Base-by-base conservation (phyloP, 371 early-diverging fungal species). In the Enterospora canceri region DNA sequence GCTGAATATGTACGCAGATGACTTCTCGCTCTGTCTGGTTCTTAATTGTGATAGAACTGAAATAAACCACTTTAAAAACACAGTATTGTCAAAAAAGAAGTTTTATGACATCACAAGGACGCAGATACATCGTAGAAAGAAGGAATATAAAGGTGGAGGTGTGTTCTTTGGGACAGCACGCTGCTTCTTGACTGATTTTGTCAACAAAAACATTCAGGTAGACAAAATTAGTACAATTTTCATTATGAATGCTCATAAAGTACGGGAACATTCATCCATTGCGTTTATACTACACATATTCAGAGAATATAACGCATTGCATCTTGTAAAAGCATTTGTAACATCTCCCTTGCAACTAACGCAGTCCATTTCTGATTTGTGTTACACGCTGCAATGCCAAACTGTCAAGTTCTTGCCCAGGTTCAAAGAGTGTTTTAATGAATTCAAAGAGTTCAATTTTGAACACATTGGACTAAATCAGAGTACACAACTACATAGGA, bases 121-220 rank as follows among this genome's bases (percentile, higher is more conserved):
- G 12, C 40, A 28, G 33, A 65, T 34, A 16, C 21, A 12, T 28
- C 48, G 54, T 0, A 56, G 69, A 47, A 60, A 54, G 28, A 46
- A 68, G 28, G 35, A 35, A 16, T 72, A 76, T 66, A 26, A 29
- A 15, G 71, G 77, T 30, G 91, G 96, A 51, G 96, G 96, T 4
- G 82, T 94, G 1, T 80, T 93, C 63, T 83, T 88, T 2, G 82
- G 88, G 28, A 89, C 93, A 0, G 86, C 91, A 19, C 83, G 91
- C 32, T 89, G 92, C 47, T 78, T 95, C 28, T 85, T 91, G n/a
- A 90, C 91, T 34, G 96, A 95, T 76, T 81, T 95, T 80, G 77
- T 95, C 31, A 86, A 86, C 63, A 82, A 85, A 15, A 81, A 86
- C 30, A 80, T 94, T 0, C 89, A 92, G 0, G 68, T 80, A 0